These are phyloP conservation scores for Porcisia deanei DNA, from an alignment of 208 protist species.

Conservation along the genomic window DNA sequence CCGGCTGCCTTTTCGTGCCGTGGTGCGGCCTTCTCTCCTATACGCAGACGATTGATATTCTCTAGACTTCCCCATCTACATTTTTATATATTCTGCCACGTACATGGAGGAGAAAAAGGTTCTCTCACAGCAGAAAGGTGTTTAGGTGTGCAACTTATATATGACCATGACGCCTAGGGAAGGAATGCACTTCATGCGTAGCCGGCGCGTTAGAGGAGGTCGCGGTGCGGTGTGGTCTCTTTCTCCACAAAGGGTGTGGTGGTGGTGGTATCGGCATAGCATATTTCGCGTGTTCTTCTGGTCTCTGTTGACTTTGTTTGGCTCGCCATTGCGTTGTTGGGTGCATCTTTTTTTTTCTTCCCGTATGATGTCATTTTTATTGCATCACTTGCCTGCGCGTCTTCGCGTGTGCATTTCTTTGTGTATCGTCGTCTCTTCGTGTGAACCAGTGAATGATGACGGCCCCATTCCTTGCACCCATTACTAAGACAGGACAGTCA, in stretches of 20 bases:
- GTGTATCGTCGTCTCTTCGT: not conserved
- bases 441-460: not conserved
- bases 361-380: not conserved
- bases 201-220: not conserved
- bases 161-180: not conserved
- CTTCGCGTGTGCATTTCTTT: not conserved
- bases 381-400: not conserved
- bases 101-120: not conserved
- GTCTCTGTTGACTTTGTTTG: not conserved
- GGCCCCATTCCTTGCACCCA: not conserved
- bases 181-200: not conserved
- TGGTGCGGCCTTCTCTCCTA: conserved; percentile 61
- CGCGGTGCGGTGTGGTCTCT: not conserved
- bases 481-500: not conserved
- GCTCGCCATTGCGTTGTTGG: not conserved
- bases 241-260: not conserved
- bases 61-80: conserved; percentile 23
- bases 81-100: not conserved
- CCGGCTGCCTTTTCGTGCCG: conserved; percentile 40
- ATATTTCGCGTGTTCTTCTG: not conserved
- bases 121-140: not conserved
- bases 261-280: not conserved
- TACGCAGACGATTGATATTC: conserved; percentile 41
- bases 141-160: not conserved
- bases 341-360: not conserved